Conservation (phyloP, 352 stramenopile genomes). For the Phytophthora ohioensis region DNA sequence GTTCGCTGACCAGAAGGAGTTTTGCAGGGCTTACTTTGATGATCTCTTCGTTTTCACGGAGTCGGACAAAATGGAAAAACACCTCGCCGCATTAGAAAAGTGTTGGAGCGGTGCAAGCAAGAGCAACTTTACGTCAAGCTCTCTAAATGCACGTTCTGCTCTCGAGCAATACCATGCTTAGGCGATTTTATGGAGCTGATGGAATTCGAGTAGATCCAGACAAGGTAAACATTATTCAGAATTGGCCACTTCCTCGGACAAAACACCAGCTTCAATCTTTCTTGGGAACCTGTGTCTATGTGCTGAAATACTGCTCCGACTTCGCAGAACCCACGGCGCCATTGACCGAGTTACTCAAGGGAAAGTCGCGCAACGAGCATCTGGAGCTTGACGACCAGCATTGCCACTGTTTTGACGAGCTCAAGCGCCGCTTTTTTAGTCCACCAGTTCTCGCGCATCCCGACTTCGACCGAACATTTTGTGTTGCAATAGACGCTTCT, state of each 20-base stretch:
- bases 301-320: slow-evolving; percentile 13
- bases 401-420: not conserved
- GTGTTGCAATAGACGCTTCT: not conserved
- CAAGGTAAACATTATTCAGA: not conserved
- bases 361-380: not conserved
- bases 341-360: not conserved
- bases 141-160: not conserved
- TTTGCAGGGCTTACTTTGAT: slow-evolving; percentile 3
- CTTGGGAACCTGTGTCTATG: slow-evolving; percentile 15
- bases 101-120: slow-evolving; percentile 8
- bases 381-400: not conserved
- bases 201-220: slow-evolving; percentile 19
- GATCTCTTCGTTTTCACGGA: slow-evolving; percentile 9
- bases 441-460: not conserved
- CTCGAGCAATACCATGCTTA: slow-evolving; percentile 1
- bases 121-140: not conserved
- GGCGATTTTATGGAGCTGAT: slow-evolving; percentile 29
- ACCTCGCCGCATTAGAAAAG: slow-evolving; percentile 8
- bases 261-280: slow-evolving; percentile 14
- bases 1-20: not conserved
- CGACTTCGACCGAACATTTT: not conserved
- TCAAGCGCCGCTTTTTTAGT: not conserved
- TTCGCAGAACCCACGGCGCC: slow-evolving; percentile 3
- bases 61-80: not conserved
- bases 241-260: slow-evolving; percentile 1